Base-by-base conservation (phyloP, 164 flowering plant genomes). In the Dillenia turbinata region DNA sequence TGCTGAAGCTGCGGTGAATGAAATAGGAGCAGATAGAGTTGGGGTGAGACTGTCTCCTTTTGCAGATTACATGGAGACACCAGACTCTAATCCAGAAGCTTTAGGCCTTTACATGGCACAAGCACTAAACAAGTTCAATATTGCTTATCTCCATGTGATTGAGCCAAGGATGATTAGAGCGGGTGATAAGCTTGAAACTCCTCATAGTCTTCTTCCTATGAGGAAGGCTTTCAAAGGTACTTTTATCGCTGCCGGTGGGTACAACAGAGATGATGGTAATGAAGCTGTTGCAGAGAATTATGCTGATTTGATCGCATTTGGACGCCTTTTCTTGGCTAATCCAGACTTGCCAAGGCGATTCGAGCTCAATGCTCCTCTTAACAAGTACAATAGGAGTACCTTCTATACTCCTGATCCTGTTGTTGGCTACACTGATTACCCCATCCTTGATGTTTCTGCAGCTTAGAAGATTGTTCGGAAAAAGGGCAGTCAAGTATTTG, bases 11-110 rank as follows among this genome's bases (percentile, higher is more conserved):
- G 66, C 72, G 22, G 56, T 40, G 10, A 43, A 67, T 33, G 78
- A 75, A 62, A 71, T 77, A 10, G 81, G 81, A 49, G 63, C 76
- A 10, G 71, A 74, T 19, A 74, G 59, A 61, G 72, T 72, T 15
- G 78, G 78, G 5, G 60, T 77, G 15, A 63, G 72, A 19, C 69
- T 77, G 2, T 77, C 78, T 19, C 78, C 81, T 1, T 77, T 71
- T 19, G 59, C 69, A 0, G 54, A 59, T 48, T 66, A 63, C 52
- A 44, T 63, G 58, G 76, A 74, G 12, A 33, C 69, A 0, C 54
- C 56, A 0, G 81, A 77, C 58, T 71, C 78, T 17, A 44, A 77
- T 51, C 81, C 78, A 8, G 57, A 52, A 17, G 68, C 71, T 9
- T 67, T 77, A 44, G 73, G 71, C 14, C 52, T 77, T 53, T 71